Conservation (phyloP, 139 green algal genomes). For the Asterochloris sp. region DNA sequence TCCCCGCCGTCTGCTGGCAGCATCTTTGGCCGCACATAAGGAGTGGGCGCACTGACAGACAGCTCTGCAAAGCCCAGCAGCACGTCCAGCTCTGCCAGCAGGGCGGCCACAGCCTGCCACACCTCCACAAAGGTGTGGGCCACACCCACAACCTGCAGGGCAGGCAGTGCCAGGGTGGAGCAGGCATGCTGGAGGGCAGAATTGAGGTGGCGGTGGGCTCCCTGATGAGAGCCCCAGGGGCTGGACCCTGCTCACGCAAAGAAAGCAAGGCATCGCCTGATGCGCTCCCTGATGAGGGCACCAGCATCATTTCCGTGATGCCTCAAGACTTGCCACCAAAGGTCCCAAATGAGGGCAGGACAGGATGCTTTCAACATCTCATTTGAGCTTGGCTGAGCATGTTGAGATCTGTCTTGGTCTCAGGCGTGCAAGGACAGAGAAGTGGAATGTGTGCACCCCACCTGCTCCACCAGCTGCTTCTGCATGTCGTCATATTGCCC, state of each 20-base stretch:
- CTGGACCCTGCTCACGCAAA: too few relatives aligned
- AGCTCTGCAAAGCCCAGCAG: constrained; percentile 91
- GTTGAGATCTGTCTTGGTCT: too few relatives aligned
- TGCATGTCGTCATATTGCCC: constrained; percentile 75
- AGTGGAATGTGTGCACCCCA: constrained; percentile 15
- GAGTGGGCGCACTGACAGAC: constrained; percentile 60
- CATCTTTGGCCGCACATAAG: constrained; percentile 73
- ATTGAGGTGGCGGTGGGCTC: background rate
- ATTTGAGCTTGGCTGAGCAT: too few relatives aligned
- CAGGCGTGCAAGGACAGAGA: too few relatives aligned
- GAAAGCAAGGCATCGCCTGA: too few relatives aligned
- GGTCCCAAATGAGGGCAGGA: too few relatives aligned
- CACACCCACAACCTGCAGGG: constrained; percentile 83
- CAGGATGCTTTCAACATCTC: too few relatives aligned
- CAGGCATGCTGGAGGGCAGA: background rate
- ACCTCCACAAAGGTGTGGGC: constrained; percentile 87
- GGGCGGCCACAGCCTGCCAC: constrained; percentile 69
- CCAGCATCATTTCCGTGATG: too few relatives aligned
- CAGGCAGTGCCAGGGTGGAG: background rate
- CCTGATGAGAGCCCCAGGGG: too few relatives aligned
- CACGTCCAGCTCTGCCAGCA: constrained; percentile 90
- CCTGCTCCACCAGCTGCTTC: constrained; percentile 74
- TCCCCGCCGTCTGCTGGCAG: constrained; percentile 30
- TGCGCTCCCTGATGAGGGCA: too few relatives aligned
- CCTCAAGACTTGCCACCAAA: too few relatives aligned